Percentiles rank a stretch among this genome's conserved stretches.
Evolutionary conservation across 331 rosid genomes (phyloP).

Genomic region (Malus hybrid): DNA sequence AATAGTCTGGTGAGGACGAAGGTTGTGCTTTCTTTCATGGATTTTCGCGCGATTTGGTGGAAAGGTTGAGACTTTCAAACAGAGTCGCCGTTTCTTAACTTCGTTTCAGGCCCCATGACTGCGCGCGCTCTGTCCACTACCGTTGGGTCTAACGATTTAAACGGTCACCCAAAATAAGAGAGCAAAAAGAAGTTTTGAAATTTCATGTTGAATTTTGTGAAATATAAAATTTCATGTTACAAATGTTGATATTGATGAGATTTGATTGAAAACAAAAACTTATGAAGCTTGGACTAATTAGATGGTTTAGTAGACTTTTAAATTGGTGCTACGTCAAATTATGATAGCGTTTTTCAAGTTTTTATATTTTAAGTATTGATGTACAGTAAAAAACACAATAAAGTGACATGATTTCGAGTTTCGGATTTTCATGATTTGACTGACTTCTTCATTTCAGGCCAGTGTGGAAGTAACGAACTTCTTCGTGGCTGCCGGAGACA

Average conservation of each 20-base stretch:
- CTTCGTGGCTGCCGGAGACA: background rate
- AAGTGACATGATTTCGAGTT: background rate
- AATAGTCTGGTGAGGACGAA: slow-evolving; percentile 13
- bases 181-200: background rate
- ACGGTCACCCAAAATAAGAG: background rate
- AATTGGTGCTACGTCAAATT: accelerated
- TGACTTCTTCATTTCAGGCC: too few species aligned
- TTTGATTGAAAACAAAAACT: background rate
- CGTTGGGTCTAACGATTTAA: background rate
- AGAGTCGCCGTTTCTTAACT: background rate
- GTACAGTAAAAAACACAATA: background rate
- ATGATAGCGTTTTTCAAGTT: too few species aligned
- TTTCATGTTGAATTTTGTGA: background rate
- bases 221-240: background rate
- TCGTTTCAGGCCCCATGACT: background rate
- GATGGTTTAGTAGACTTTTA: accelerated
- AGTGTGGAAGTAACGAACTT: background rate
- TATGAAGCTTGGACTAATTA: too few species aligned
- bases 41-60: background rate
- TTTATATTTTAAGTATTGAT: too few species aligned
- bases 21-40: background rate
- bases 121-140: background rate
- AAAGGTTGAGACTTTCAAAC: background rate
- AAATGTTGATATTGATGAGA: background rate
- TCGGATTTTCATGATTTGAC: background rate